phyloP scores from a whole-genome alignment of 768 basidiomycete genomes.

The Phanerodontia chrysosporium region DNA sequence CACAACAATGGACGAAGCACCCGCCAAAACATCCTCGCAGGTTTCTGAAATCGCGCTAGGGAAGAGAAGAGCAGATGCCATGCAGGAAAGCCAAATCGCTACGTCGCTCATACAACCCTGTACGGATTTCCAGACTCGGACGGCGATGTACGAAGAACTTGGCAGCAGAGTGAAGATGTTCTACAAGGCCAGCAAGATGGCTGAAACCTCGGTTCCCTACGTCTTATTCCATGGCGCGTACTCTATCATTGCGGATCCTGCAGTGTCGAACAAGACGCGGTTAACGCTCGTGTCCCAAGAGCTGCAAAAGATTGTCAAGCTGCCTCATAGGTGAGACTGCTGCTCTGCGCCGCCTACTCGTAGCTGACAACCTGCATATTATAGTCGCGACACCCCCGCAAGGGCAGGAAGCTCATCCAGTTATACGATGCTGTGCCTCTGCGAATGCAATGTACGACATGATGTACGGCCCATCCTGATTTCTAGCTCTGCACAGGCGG shows the following conservation, averaged over 20 bases:
- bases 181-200: background rate
- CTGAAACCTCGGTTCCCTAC: background rate
- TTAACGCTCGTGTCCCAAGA: constrained; percentile 10
- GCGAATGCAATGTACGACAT: background rate
- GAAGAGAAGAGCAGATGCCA: background rate
- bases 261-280: constrained; percentile 2
- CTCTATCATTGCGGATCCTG: constrained; percentile 19
- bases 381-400: background rate
- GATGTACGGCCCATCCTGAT: background rate
- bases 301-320: constrained; percentile 6
- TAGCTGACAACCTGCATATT: background rate
- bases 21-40: background rate
- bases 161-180: background rate
- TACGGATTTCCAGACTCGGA: constrained; percentile 12
- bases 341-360: no score
- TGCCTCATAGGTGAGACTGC: constrained; percentile 10
- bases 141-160: constrained; percentile 16
- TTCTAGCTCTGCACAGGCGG: background rate
- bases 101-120: background rate
- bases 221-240: constrained; percentile 15
- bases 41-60: background rate
- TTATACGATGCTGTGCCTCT: constrained; percentile 1
- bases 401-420: background rate
- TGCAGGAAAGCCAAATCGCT: background rate
- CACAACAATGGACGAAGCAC: background rate